These are phyloP conservation scores for Cladorrhinum samala DNA, from an alignment of 495 filamentous ascomycete species.

Conservation along the genomic window DNA sequence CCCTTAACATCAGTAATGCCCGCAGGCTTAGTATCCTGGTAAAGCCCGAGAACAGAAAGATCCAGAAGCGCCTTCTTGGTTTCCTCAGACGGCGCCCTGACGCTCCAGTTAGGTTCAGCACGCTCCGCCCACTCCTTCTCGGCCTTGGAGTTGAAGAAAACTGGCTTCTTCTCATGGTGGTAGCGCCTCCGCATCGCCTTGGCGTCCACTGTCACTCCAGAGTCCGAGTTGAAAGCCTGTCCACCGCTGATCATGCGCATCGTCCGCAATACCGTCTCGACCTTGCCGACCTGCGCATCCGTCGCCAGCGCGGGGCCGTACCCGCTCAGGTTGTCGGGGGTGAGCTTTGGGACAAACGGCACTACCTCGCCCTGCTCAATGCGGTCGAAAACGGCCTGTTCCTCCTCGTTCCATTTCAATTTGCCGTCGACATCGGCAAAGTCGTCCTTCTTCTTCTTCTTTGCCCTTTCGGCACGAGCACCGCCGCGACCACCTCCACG, in stretches of 20 bases:
- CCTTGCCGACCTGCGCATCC: constrained; percentile 16
- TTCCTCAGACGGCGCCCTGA: constrained; percentile 15
- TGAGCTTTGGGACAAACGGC: constrained; percentile 20
- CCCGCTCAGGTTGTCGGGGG: constrained; percentile 17
- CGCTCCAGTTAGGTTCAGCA: constrained; percentile 5
- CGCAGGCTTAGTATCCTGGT: constrained; percentile 25
- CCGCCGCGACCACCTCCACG: not conserved
- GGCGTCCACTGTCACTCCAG: constrained; percentile 19
- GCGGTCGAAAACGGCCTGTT: constrained; percentile 16
- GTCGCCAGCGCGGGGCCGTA: constrained; percentile 30
- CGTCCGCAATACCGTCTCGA: constrained; percentile 23
- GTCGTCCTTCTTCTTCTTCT: constrained; percentile 1
- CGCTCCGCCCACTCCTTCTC: constrained; percentile 35
- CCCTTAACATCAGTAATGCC: constrained; percentile 27
- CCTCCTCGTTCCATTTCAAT: constrained; percentile 14
- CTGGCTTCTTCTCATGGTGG: constrained; percentile 16
- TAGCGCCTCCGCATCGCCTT: constrained; percentile 11
- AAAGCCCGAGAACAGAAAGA: constrained; percentile 35
- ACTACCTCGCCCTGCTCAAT: constrained; percentile 25
- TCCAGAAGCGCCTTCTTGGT: constrained; percentile 36
- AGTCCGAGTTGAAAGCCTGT: constrained; percentile 21
- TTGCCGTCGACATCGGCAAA: constrained; percentile 5
- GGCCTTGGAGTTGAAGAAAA: constrained; percentile 26
- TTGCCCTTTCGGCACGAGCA: not conserved
- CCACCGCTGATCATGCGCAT: constrained; percentile 30